A percentile compares a stretch with the other conserved stretches of the same genome.
These are phyloP conservation scores for Zea mays DNA, from an alignment of 176 grass and related monocot species.

Conservation along the genomic window DNA sequence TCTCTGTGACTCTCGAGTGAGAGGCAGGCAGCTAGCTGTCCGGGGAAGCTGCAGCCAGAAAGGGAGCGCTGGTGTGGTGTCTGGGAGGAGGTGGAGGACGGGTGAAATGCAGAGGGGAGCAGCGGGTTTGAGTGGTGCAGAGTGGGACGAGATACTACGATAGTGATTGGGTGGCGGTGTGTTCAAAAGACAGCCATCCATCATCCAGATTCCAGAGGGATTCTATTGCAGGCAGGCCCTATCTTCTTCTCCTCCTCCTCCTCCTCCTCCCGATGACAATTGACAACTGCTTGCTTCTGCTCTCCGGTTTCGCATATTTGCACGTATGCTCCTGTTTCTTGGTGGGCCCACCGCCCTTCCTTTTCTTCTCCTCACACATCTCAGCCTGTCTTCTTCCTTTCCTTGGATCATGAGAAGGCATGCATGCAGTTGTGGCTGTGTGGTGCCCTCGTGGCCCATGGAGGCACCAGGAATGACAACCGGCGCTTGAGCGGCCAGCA, in stretches of 20 bases:
- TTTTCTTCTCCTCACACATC: background rate
- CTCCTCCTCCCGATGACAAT: background rate
- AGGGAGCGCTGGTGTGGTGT: conserved; percentile 6
- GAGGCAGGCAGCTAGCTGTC: background rate
- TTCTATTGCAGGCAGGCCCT: too few relatives aligned
- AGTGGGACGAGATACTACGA: background rate
- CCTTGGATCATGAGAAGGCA: background rate
- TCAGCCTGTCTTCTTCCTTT: background rate
- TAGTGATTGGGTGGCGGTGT: conserved; percentile 52
- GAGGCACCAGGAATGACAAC: background rate
- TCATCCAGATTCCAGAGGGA: background rate
- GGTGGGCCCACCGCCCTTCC: background rate
- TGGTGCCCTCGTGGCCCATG: background rate
- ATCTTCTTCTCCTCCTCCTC: too few relatives aligned
- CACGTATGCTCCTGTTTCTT: background rate
- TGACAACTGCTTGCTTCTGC: background rate
- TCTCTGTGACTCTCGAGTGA: background rate
- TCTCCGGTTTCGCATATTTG: conserved; percentile 7
- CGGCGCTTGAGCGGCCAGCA: background rate
- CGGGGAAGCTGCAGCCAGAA: conserved; percentile 10
- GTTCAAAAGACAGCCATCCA: conserved; percentile 55
- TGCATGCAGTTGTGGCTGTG: background rate
- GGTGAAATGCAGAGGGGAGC: conserved; percentile 16
- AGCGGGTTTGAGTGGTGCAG: conserved; percentile 53
- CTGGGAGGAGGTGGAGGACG: conserved; percentile 25